These are phyloP conservation scores for Amphibolis antarctica DNA, from an alignment of 106 monocot species.

Conservation along the genomic window DNA sequence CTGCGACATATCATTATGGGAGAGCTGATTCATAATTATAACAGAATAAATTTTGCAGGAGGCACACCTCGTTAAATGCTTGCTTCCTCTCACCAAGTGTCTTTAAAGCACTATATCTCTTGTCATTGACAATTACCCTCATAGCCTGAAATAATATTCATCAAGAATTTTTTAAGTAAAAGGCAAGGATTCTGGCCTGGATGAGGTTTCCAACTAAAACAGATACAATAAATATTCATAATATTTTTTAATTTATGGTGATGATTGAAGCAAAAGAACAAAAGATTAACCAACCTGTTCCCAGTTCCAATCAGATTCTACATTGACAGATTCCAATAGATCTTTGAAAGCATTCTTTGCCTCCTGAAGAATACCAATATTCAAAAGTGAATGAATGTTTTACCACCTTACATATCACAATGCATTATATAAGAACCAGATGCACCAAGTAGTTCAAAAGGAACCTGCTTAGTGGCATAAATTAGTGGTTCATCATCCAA, in stretches of 20 bases:
- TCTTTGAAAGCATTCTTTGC: constrained; percentile 95
- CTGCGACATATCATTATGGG: background rate
- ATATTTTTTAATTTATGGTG: too few species aligned
- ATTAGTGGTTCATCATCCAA: constrained; percentile 61
- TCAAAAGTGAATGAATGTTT: background rate
- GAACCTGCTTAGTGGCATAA: constrained; percentile 90
- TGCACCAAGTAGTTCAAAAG: background rate
- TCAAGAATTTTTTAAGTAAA: background rate
- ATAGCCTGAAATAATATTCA: constrained; percentile 44
- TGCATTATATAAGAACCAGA: background rate
- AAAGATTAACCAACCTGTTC: constrained; percentile 47
- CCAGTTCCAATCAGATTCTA: constrained; percentile 96
- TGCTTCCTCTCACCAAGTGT: constrained; percentile 96
- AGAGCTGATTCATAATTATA: background rate
- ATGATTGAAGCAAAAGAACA: background rate
- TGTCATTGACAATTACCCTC: constrained; percentile 93
- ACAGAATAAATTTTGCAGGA: too few species aligned
- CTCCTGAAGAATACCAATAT: constrained; percentile 37
- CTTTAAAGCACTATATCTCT: constrained; percentile 83
- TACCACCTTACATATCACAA: background rate
- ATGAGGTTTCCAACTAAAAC: too few species aligned
- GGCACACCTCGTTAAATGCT: constrained; percentile 94
- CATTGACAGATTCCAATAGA: constrained; percentile 81
- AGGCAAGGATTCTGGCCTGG: too few species aligned
- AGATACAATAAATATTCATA: too few species aligned